Evolutionary conservation across 768 basidiomycete genomes (phyloP).

Genomic region (Postia placenta): DNA sequence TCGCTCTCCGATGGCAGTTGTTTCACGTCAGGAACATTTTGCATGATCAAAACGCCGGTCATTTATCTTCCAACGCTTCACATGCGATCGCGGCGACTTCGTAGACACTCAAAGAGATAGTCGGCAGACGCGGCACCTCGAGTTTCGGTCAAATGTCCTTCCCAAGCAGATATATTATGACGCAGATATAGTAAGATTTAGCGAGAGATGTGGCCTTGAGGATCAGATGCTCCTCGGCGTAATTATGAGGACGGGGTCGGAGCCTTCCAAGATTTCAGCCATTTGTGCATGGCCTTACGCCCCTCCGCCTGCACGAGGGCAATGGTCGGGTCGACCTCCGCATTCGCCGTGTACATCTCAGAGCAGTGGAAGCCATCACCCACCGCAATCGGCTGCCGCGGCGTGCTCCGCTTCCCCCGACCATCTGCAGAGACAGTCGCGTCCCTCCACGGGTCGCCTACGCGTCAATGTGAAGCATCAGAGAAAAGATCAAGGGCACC

Average conservation of each 20-base stretch:
- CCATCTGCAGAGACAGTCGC: conserved; percentile 59
- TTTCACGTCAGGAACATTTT: too few species aligned
- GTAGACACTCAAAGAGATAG: too few species aligned
- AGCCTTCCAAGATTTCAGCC: conserved; percentile 36
- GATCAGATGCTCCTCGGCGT: too few species aligned
- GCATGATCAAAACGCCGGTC: too few species aligned
- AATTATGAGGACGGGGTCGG: conserved; percentile 4
- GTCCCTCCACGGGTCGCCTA: conserved; percentile 71
- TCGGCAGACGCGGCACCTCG: too few species aligned
- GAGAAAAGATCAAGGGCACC: background rate
- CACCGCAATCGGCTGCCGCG: conserved; percentile 48
- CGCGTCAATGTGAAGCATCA: background rate
- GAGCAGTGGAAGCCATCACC: conserved; percentile 66
- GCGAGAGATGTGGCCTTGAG: too few species aligned
- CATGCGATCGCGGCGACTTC: too few species aligned
- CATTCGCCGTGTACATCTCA: conserved; percentile 41
- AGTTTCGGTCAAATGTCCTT: too few species aligned
- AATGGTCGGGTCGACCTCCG: conserved; percentile 43
- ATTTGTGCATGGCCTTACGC: conserved; percentile 47
- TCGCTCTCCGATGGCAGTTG: too few species aligned
- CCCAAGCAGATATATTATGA: too few species aligned
- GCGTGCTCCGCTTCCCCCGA: conserved; percentile 39
- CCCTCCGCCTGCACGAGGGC: conserved; percentile 46
- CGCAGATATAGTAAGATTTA: too few species aligned
- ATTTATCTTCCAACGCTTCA: too few species aligned